These are phyloP conservation scores for Pichia cabralensis DNA, from an alignment of 805 yeast species.

Conservation along the genomic window DNA sequence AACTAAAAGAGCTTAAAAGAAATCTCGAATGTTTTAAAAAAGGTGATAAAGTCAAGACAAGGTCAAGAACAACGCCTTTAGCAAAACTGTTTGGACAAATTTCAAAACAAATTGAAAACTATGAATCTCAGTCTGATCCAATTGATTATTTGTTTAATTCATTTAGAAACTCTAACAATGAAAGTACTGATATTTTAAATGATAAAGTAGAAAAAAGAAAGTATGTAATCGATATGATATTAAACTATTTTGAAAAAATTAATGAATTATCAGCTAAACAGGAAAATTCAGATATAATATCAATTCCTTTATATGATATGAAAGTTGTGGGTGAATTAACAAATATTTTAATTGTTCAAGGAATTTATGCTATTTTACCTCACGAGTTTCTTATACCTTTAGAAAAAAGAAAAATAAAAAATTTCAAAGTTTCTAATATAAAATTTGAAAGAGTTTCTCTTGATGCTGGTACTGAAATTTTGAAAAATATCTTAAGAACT, in stretches of 20 bases:
- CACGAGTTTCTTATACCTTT: slow-evolving; percentile 53
- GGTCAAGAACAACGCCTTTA: slow-evolving; percentile 23
- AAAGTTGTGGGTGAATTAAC: slow-evolving; percentile 57
- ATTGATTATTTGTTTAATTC: slow-evolving; percentile 5
- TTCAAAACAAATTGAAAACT: slow-evolving; percentile 11
- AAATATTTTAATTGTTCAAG: slow-evolving; percentile 57
- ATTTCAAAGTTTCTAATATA: slow-evolving; percentile 26
- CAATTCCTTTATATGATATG: slow-evolving; percentile 80
- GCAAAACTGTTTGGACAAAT: slow-evolving; percentile 25
- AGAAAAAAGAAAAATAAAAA: slow-evolving; percentile 46
- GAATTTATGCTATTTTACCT: slow-evolving; percentile 57
- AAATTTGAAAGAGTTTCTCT: slow-evolving; percentile 13
- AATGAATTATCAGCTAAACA: slow-evolving; percentile 29
- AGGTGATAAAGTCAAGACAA: slow-evolving; percentile 15
- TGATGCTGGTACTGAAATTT: slow-evolving; percentile 14
- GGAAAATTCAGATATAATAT: slow-evolving; percentile 29
- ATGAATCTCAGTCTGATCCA: slow-evolving; percentile 4
- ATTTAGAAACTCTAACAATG: too few species aligned
- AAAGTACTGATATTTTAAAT: background rate
- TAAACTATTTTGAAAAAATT: slow-evolving; percentile 29
- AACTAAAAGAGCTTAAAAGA: slow-evolving; percentile 9
- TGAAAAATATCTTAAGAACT: slow-evolving; percentile 20
- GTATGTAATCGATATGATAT: slow-evolving; percentile 27
- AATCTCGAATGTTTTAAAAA: slow-evolving; percentile 17
- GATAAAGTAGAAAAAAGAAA: slow-evolving; percentile 8